Evolutionary conservation across 148 eudicot genomes (phyloP).

Genomic region (Camellia japonica): DNA sequence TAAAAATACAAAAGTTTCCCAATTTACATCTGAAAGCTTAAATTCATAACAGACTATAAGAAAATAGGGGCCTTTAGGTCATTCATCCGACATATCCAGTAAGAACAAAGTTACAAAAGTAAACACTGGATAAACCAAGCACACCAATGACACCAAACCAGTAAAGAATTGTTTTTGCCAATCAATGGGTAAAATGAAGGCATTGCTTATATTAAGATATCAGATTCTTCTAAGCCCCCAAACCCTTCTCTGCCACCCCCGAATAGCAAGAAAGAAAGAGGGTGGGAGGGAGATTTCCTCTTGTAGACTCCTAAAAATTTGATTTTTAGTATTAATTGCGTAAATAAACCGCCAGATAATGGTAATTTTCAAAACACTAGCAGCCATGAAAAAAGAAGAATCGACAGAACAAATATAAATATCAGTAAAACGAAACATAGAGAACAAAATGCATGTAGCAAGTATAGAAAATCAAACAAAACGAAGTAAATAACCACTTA

Average conservation of each 20-base stretch:
- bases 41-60: neutral
- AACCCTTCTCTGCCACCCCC: neutral
- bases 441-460: neutral
- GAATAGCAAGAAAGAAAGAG: neutral
- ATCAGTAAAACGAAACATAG: neutral
- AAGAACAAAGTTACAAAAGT: neutral
- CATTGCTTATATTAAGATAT: neutral
- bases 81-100: neutral
- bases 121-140: slow-evolving; percentile 6
- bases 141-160: neutral
- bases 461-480: neutral
- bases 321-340: neutral
- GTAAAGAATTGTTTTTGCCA: neutral
- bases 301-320: neutral
- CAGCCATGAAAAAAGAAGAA: neutral
- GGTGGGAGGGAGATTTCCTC: neutral
- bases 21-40: neutral
- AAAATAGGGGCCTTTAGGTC: neutral
- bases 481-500: neutral
- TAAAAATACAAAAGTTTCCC: neutral
- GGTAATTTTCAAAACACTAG: neutral
- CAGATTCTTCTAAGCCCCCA: neutral
- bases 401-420: neutral
- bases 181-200: neutral
- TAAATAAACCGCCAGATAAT: neutral